Evolutionary conservation across 2,329 filamentous ascomycete species (phyloP).

Genomic region (Pseudopithomyces chartarum): DNA sequence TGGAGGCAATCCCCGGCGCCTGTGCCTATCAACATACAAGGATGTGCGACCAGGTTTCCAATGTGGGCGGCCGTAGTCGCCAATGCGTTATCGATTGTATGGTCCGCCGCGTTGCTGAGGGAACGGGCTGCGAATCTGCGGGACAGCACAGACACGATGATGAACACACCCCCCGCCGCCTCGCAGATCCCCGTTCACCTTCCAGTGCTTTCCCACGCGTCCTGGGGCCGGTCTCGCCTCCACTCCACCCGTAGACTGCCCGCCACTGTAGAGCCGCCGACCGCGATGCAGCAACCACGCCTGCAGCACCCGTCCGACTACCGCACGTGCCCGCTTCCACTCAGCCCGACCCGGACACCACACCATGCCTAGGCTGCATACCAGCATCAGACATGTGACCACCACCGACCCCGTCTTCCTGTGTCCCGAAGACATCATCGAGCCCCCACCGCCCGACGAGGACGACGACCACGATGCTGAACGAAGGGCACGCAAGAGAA

Average conservation of each 20-base stretch:
- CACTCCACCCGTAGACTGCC: background rate
- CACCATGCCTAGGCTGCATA: conserved; percentile 24
- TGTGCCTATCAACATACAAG: conserved; percentile 35
- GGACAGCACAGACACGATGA: background rate
- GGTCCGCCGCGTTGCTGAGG: background rate
- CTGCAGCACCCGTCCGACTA: background rate
- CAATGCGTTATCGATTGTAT: background rate
- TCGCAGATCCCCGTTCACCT: background rate
- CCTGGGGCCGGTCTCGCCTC: background rate
- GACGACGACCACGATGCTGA: conserved; percentile 64
- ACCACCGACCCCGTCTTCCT: conserved; percentile 24
- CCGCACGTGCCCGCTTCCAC: background rate
- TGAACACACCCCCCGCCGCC: background rate
- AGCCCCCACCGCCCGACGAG: conserved; percentile 52
- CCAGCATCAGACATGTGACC: conserved; percentile 30
- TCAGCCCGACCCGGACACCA: background rate
- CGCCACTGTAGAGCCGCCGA: background rate
- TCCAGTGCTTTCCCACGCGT: background rate
- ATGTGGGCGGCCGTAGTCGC: background rate
- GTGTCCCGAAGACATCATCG: conserved; percentile 50
- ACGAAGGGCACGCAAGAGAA: conserved; percentile 57
- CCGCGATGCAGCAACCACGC: conserved; percentile 2
- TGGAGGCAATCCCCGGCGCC: background rate
- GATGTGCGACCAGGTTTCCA: conserved; percentile 10
- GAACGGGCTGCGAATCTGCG: background rate